Evolutionary conservation across 1,139 yeast genomes (phyloP), one percentile per base, ranked within the genome.

Genomic region (Protomyces inouyei): DNA sequence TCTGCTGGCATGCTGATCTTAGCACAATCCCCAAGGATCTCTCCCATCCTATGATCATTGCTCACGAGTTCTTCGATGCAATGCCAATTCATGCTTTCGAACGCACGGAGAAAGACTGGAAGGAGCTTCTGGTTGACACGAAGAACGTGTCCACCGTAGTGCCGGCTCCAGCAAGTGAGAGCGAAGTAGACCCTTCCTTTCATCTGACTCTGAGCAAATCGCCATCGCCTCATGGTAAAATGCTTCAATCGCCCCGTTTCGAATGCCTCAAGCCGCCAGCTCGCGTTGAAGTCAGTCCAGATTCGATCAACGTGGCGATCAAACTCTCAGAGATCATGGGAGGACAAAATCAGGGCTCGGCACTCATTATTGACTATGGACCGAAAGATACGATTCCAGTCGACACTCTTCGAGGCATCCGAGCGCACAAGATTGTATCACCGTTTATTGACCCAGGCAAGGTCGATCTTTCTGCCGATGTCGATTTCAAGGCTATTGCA

Each of bases 11-110:
- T n/a, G 88, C 85, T 67, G 84, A 86, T 16, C 88, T 87, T 66
- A 79, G 80, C 67, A 86, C 84, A 66, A 74, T 85, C 10, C 75
- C 77, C 8, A 72, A 74, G 21, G 43, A 60, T 63, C 67, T 56
- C 69, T 69, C 4, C 61, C 71, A 89, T 46, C 86, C 88, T 67
- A 88, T 83, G 72, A 78, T 88, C 8, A 73, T 89, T 64, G 95
- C 95, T 0, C 96, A 89, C 73, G 96, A 89, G 73, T 89, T 89
- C 71, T 89, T 87, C 72, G 96, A 89, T 75, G 96, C 96, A 0
- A 78, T 89, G 66, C 96, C 96, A 0, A 85, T 89, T 32, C 85
- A 86, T 69, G 82, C 86, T 68, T 89, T 87, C 72, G 80, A 82
- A 61, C 61, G 82, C 69, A 83, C 88, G 0, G 76, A 78, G 38